Conservation (phyloP, 1,139 yeast genomes). For the Eremothecium coryli region DNA sequence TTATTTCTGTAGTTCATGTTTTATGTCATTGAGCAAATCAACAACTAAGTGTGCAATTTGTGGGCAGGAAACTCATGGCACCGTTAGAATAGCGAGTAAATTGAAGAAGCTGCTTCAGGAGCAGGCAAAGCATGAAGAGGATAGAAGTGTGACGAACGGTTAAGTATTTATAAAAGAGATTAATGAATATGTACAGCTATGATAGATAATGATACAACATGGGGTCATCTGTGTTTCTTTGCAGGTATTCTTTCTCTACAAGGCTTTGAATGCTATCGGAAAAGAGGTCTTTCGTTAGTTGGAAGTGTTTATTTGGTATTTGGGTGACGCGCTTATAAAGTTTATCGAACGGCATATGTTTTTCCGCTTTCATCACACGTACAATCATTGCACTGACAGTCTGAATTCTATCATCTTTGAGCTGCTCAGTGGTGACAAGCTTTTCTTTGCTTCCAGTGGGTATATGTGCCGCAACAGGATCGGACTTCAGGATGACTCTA, state of each 20-base stretch:
- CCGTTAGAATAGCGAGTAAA: constrained; percentile 27
- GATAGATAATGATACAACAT: constrained; percentile 68
- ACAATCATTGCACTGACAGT: constrained; percentile 76
- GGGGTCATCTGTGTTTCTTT: constrained; percentile 57
- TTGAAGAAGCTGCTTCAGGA: constrained; percentile 11
- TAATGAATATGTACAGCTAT: constrained; percentile 13
- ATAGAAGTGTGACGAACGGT: background rate
- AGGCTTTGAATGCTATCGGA: constrained; percentile 74
- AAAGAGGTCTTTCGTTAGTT: constrained; percentile 57
- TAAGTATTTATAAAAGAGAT: background rate
- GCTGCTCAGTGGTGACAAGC: constrained; percentile 1
- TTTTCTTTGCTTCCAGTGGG: constrained; percentile 4
- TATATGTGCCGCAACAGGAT: constrained; percentile 18
- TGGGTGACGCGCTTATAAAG: constrained; percentile 57
- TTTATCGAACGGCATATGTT: constrained; percentile 51
- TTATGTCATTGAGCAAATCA: constrained; percentile 41
- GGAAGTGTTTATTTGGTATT: constrained; percentile 49
- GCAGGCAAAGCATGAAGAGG: background rate
- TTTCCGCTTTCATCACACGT: constrained; percentile 74
- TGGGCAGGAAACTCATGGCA: constrained; percentile 48
- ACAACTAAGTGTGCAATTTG: constrained; percentile 50
- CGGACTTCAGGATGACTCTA: constrained; percentile 44
- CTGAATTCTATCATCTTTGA: constrained; percentile 13
- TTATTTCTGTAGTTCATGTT: constrained; percentile 58
- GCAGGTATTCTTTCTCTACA: constrained; percentile 74